These are phyloP conservation scores for Blakeslea trispora DNA, from an alignment of 371 early-diverging fungal genomes.

Conservation along the genomic window DNA sequence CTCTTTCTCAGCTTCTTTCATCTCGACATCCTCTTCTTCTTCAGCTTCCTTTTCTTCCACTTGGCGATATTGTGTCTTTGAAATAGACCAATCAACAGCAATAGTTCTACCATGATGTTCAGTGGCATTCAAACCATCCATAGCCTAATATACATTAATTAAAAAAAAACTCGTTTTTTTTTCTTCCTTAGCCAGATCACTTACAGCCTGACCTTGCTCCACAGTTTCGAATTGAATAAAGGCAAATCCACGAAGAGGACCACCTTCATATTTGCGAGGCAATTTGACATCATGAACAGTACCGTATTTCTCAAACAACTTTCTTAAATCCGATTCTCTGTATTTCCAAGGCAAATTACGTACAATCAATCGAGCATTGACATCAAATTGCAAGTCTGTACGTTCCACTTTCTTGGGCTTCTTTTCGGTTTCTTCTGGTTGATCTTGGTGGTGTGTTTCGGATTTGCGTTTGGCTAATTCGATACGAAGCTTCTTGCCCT, in stretches of 20 bases:
- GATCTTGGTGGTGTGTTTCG: slow-evolving; percentile 14
- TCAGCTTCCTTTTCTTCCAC: slow-evolving; percentile 51
- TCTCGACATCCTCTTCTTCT: slow-evolving; percentile 30
- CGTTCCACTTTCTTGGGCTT: slow-evolving; percentile 12
- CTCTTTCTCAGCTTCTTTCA: slow-evolving; percentile 37
- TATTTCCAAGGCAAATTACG: slow-evolving; percentile 89
- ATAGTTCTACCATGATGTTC: slow-evolving; percentile 72
- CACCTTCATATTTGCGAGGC: slow-evolving; percentile 75
- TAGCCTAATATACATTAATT: no score
- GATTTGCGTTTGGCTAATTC: slow-evolving; percentile 68
- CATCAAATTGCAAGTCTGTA: slow-evolving; percentile 23
- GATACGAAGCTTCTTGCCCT: slow-evolving; percentile 66
- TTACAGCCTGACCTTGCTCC: slow-evolving; percentile 65
- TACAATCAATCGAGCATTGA: slow-evolving; percentile 78
- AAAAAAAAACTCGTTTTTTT: no score
- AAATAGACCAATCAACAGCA: slow-evolving; percentile 85
- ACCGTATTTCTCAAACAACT: slow-evolving; percentile 62
- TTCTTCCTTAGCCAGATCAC: no score
- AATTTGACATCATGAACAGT: slow-evolving; percentile 66
- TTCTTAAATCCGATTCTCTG: slow-evolving; percentile 62
- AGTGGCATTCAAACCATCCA: slow-evolving; percentile 76
- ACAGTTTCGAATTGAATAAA: slow-evolving; percentile 80
- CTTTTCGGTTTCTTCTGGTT: slow-evolving; percentile 24
- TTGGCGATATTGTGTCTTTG: slow-evolving; percentile 72
- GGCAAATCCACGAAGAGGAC: slow-evolving; percentile 83